Base-by-base conservation (phyloP, 495 filamentous ascomycete species). In the Articulospora tetracladia region DNA sequence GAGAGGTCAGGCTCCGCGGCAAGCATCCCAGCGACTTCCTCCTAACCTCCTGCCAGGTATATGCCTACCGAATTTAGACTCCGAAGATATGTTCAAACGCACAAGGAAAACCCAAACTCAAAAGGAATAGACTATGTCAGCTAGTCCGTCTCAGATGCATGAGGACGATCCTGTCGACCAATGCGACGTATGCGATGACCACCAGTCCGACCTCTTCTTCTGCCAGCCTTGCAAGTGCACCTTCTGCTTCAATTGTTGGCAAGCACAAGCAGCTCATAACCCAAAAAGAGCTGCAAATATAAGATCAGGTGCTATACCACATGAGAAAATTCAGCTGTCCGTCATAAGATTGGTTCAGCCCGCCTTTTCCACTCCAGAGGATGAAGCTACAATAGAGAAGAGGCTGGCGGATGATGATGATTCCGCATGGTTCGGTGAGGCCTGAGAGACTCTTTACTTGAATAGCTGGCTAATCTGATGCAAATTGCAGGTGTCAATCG, bases 371-470 rank as follows among this genome's bases (percentile, higher is more conserved):
- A 2, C 11, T 19, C 28, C 12, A 6, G 20, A 19, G 8, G 26
- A 32, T 36, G 17, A 52, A 8, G 19, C 24, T 11, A 19, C 2
- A 19, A n/a, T 34, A 11, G 27, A 54, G 15, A 17, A 26, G 26
- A 30, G 24, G 15, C 22, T 54, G 24, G 25, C 10, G 19, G 20
- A 54, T 19, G 51, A 54, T 34, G 51, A 26, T 1, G 27, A 54
- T 32, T 15, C 51, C 24, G 51, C 51, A 19, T 54, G 51, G 51
- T 54, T 54, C 27, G 51, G 51, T 54, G 19, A 7, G 20, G 11
- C 20, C n/a, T n/a, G n/a, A n/a, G n/a, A n/a, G n/a, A n/a, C n/a
- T n/a, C n/a, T n/a, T n/a, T n/a, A n/a, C n/a, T 22, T 13, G 11
- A 24, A 6, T 52, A 6, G 2, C 15, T 22, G 24, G 46, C 46